A percentile compares a stretch with the other conserved stretches of the same genome.
These are phyloP conservation scores for Aspergillus glaucus DNA, from an alignment of 2,329 filamentous ascomycete species.

Conservation along the genomic window DNA sequence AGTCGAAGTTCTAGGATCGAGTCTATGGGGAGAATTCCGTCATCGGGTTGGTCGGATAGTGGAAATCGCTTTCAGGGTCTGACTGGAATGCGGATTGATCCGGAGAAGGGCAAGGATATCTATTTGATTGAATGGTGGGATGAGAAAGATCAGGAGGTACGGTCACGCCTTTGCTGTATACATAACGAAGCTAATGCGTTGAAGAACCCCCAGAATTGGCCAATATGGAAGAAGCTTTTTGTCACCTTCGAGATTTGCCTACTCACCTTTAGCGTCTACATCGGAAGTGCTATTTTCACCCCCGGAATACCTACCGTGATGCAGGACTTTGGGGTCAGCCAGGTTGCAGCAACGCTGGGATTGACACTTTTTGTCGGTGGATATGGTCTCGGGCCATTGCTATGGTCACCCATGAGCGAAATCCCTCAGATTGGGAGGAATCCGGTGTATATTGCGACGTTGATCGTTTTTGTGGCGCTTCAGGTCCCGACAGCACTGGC, in stretches of 20 bases:
- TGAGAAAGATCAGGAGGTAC: slow-evolving; percentile 38
- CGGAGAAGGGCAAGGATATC: slow-evolving; percentile 48
- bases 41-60: slow-evolving; percentile 13
- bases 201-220: slow-evolving; percentile 44
- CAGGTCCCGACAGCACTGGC: slow-evolving; percentile 42
- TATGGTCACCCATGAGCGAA: slow-evolving; percentile 40
- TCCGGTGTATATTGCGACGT: slow-evolving; percentile 42
- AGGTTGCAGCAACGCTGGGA: slow-evolving; percentile 42
- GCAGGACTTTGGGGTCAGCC: slow-evolving; percentile 37
- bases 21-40: slow-evolving; percentile 6
- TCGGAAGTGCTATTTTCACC: slow-evolving; percentile 45
- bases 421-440: slow-evolving; percentile 46
- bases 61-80: slow-evolving; percentile 28
- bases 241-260: slow-evolving; percentile 44
- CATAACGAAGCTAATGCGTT: neutral
- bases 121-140: slow-evolving; percentile 48
- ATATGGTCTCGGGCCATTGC: slow-evolving; percentile 44
- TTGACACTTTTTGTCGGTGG: slow-evolving; percentile 46
- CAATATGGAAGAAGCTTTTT: slow-evolving; percentile 35
- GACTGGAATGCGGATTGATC: slow-evolving; percentile 41
- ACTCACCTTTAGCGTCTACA: slow-evolving; percentile 46
- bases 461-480: slow-evolving; percentile 44
- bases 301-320: slow-evolving; percentile 37
- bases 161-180: neutral
- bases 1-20: neutral